phyloP scores from a whole-genome alignment of 139 green algal genomes.

The Coccomyxa sp. region DNA sequence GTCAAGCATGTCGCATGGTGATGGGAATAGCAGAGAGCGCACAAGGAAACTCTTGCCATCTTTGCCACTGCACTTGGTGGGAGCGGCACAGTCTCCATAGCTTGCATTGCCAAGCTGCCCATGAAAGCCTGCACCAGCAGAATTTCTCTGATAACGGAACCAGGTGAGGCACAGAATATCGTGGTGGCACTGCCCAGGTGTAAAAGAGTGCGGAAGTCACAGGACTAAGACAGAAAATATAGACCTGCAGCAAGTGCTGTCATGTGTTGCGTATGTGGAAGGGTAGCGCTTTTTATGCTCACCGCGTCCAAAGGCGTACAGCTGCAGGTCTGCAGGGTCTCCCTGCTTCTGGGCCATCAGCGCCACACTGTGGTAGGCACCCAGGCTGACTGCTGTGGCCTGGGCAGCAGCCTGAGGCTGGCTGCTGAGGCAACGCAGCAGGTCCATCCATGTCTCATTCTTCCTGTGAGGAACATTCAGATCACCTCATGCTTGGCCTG shows the following conservation, averaged over 20 bases:
- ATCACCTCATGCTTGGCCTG: background rate
- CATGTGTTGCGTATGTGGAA: too few species aligned
- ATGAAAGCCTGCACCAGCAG: conserved; percentile 66
- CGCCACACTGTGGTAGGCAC: conserved; percentile 61
- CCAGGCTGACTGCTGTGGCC: conserved; percentile 59
- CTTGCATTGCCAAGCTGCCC: conserved; percentile 64
- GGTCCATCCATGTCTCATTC: conserved; percentile 48
- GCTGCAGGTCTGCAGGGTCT: conserved; percentile 10
- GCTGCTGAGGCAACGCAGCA: conserved; percentile 67
- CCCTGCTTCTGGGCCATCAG: too few species aligned
- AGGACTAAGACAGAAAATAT: too few species aligned
- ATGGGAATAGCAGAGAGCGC: too few species aligned
- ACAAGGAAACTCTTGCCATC: conserved; percentile 13
- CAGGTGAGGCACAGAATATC: too few species aligned
- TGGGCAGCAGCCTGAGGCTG: conserved; percentile 63
- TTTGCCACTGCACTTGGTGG: conserved; percentile 40
- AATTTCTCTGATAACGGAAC: conserved; percentile 32
- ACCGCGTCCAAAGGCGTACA: conserved; percentile 42
- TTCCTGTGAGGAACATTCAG: conserved; percentile 29
- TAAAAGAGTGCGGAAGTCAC: too few species aligned
- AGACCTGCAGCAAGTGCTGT: too few species aligned
- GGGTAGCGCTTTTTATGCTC: too few species aligned
- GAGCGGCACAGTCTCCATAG: conserved; percentile 35
- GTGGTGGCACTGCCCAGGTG: too few species aligned
- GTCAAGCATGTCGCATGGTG: too few species aligned